Evolutionary conservation across 176 grass and related monocot species (phyloP).

Genomic region (Aegilops bicornis): DNA sequence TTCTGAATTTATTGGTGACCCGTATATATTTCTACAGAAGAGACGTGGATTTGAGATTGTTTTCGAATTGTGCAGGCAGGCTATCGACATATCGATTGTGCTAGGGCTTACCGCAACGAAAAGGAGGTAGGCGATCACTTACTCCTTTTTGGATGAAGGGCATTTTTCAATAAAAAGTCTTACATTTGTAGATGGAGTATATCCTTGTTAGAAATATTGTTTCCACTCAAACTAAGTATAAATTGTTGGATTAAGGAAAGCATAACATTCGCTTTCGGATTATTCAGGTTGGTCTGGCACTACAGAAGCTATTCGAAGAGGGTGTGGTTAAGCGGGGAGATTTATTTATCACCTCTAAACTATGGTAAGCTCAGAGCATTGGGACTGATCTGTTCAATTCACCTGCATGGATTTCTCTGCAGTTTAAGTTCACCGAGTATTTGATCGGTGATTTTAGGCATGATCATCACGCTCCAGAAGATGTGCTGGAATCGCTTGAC

Average conservation of each 20-base stretch:
- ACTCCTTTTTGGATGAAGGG: not conserved
- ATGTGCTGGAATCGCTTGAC: conserved; percentile 59
- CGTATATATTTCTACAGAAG: too few relatives aligned
- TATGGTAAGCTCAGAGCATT: conserved; percentile 43
- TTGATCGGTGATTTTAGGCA: conserved; percentile 37
- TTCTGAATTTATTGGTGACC: too few relatives aligned
- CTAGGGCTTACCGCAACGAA: conserved; percentile 59
- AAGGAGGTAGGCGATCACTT: conserved; percentile 55
- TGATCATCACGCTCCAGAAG: conserved; percentile 57
- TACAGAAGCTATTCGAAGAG: conserved; percentile 69
- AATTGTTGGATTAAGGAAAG: too few relatives aligned
- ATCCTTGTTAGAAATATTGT: not conserved
- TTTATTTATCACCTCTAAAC: conserved; percentile 84
- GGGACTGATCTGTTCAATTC: too few relatives aligned
- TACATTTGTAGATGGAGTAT: too few relatives aligned
- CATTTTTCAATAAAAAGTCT: too few relatives aligned
- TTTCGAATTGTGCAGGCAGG: conserved; percentile 47
- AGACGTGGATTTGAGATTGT: too few relatives aligned
- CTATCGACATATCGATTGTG: conserved; percentile 85
- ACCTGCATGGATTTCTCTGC: too few relatives aligned
- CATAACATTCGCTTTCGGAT: too few relatives aligned
- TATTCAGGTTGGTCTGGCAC: conserved; percentile 54
- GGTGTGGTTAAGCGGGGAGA: conserved; percentile 70
- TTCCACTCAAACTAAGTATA: not conserved
- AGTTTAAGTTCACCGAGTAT: too few relatives aligned